A percentile compares a stretch with the other conserved stretches of the same genome.
These are phyloP conservation scores for Castanopsis chinensis DNA, from an alignment of 306 rosid species.

Conservation along the genomic window DNA sequence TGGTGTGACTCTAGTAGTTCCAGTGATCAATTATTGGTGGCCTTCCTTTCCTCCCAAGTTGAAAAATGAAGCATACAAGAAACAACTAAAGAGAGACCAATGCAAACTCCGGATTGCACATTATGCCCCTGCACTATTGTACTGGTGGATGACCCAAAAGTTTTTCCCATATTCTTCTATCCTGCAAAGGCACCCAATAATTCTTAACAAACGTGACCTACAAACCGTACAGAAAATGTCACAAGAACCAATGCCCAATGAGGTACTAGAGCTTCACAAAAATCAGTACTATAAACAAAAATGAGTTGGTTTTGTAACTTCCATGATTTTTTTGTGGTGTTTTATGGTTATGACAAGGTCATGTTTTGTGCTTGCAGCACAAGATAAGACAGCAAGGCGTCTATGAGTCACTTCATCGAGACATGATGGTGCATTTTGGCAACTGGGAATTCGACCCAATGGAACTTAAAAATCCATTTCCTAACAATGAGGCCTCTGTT, in stretches of 20 bases:
- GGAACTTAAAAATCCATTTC: slow-evolving; percentile 25
- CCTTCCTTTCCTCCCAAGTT: slow-evolving; percentile 27
- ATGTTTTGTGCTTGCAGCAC: slow-evolving; percentile 9
- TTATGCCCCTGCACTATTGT: slow-evolving; percentile 22
- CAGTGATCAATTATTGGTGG: slow-evolving; percentile 43
- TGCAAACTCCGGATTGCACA: slow-evolving; percentile 34
- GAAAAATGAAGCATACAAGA: background rate
- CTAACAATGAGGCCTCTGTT: slow-evolving; percentile 12
- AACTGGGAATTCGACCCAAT: slow-evolving; percentile 37
- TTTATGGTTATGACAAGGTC: background rate
- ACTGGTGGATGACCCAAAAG: slow-evolving; percentile 45
- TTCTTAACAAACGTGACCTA: slow-evolving; percentile 25
- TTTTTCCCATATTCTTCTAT: slow-evolving; percentile 30
- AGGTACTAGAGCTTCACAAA: background rate
- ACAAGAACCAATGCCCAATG: slow-evolving; percentile 16
- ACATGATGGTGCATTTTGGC: slow-evolving; percentile 34
- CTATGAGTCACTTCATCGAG: slow-evolving; percentile 27
- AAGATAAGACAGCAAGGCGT: slow-evolving; percentile 32
- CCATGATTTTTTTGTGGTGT: too few species aligned
- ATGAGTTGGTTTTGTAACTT: too few species aligned
- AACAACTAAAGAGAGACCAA: slow-evolving; percentile 30
- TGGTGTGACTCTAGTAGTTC: slow-evolving; percentile 25
- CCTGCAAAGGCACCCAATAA: slow-evolving; percentile 28
- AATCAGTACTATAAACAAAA: too few species aligned
- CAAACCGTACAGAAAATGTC: slow-evolving; percentile 29